Evolutionary conservation across 2,329 filamentous ascomycete genomes (phyloP), one percentile per base, ranked within the genome.

Genomic region (Alternaria brassicae): DNA sequence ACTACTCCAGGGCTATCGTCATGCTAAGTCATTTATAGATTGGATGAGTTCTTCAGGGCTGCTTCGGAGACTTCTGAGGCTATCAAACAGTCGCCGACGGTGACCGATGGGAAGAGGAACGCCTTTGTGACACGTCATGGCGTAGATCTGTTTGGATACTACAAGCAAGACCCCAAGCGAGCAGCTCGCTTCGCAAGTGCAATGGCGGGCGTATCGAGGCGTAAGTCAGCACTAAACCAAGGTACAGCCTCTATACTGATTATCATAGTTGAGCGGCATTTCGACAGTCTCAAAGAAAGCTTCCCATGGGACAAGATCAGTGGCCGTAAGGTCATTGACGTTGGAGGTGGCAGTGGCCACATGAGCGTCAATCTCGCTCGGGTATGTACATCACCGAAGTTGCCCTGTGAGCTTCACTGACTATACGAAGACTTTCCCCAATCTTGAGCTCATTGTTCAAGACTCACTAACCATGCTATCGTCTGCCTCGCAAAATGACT

Each of bases 11-110:
- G 2, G 12, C 21, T 17, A 28, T 2, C 23, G 0, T 27, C 4
- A 27, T 32, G 15, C 42, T 61, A 8, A 58, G 13, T 15, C 9
- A 19, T 21, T 13, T 34, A 34, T 17, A 66, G 63, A 40, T 21
- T 74, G 32, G 73, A 75, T 48, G 72, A 75, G 32, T 70, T 72
- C 57, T 67, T 75, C 56, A 63, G 63, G 44, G 72, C 73, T 8
- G 65, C 70, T 15, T 68, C 70, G 2, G 63, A 68, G 28, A 62
- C 65, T 1, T 60, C 68, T 0, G 47, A 44, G 6, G 56, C 58
- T 12, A 62, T 67, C 51, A 58, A 56, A n/a, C 32, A 49, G 9
- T 60, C 63, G 4, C 60, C 69, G 1, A 25, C 21, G 1, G 50
- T 55, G 0, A 47, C 55, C 0, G 39, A 66, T 27, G 56, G 60